Conservation (phyloP, 768 basidiomycete genomes). For the Rhodotorula babjevae region DNA sequence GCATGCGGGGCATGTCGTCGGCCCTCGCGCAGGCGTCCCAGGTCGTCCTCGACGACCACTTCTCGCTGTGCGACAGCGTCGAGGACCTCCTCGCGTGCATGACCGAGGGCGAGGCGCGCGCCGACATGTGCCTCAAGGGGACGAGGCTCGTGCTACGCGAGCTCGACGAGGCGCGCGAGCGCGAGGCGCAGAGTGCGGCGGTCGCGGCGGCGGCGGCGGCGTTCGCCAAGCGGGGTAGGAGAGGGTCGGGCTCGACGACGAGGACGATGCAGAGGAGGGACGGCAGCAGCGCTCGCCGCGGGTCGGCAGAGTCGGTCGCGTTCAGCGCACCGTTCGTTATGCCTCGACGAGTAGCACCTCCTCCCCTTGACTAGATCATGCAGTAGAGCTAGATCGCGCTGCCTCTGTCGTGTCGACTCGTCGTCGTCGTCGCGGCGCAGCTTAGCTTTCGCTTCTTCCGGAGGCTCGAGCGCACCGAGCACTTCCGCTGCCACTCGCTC, state of each 20-base stretch:
- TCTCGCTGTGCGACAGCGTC: slow-evolving; percentile 7
- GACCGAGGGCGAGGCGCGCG: slow-evolving; percentile 21
- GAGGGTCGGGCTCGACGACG: not conserved
- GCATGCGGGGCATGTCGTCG: slow-evolving; percentile 6
- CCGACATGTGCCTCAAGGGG: slow-evolving; percentile 21
- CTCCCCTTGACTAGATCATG: not conserved
- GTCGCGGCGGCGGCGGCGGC: slow-evolving; percentile 10
- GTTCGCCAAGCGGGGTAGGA: not conserved
- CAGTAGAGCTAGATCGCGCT: not conserved
- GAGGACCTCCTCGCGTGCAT: slow-evolving; percentile 27
- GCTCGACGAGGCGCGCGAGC: slow-evolving; percentile 13
- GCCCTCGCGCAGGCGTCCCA: slow-evolving; percentile 22
- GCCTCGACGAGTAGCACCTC: not conserved
- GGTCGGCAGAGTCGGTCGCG: not conserved
- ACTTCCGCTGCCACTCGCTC: no score
- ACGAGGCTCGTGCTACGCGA: slow-evolving; percentile 17
- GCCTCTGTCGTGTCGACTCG: not conserved
- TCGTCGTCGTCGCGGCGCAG: not conserved
- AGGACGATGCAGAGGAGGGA: not conserved
- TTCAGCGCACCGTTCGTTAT: not conserved
- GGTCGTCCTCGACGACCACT: slow-evolving; percentile 24
- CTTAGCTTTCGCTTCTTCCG: not conserved
- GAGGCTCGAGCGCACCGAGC: no score
- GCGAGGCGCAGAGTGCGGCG: slow-evolving; percentile 5
- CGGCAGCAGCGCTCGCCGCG: not conserved